Evolutionary conservation across 2,329 filamentous ascomycete genomes (phyloP), one percentile per base, ranked within the genome.

Genomic region (Aspergillus transmontanensis): DNA sequence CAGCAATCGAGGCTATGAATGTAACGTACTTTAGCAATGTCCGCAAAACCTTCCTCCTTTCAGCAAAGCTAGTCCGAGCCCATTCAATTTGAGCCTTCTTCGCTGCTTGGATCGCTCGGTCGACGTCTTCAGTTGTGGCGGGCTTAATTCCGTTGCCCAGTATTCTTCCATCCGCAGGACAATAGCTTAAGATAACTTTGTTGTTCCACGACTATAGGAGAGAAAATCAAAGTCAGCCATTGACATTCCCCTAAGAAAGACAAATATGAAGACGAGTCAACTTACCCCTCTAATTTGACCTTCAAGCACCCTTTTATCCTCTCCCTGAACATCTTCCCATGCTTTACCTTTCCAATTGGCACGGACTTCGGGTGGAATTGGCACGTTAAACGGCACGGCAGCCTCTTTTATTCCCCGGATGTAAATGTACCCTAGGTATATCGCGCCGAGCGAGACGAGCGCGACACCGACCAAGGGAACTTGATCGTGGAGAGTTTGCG

Each of bases 141-240:
- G 94, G 92, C 76, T 91, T 92, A 63, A 78, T 79, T 62, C 78
- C 77, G 39, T 73, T 73, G 14, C 92, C 93, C 30, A 99, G 87
- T 64, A 92, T 86, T 72, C 91, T 86, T 66, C 95, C 95, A 28
- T 93, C 97, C 1, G 94, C 94, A 1, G 95, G 95, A 50, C 90
- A 91, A 77, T 80, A 80, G 69, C 78, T 79, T 69, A 80, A 75
- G 41, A 81, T 78, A 57, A 79, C 69, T 23, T 76, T 68, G 21
- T 76, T 68, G 51, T 73, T 76, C 74, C 76, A 80, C 75, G 74
- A 73, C 76, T 80, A 67, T 26, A 57, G n/a, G 12, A 12, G 48
- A 57, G n/a, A 57, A 26, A 14, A n/a, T 2, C 21, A 11, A 21
- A 74, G 70, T 43, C 45, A 21, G 16, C 28, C 19, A 19, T 43